Evolutionary conservation across 1,139 yeast genomes (phyloP), one percentile per base, ranked within the genome.

Genomic region (Neolecta irregularis): DNA sequence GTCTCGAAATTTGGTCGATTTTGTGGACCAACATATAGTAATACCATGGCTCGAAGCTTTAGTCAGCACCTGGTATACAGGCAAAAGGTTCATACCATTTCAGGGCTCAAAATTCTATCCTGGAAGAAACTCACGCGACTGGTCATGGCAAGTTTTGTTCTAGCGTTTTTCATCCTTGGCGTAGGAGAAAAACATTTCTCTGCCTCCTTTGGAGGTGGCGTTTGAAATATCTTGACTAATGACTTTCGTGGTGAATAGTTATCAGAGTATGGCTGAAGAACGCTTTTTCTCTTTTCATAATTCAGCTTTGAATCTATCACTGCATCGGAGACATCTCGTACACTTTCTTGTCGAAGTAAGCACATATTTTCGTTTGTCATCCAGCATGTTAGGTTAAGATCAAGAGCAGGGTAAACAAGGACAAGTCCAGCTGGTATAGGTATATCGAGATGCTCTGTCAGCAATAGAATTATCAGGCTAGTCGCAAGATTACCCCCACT

Each of bases 21-120:
- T 24, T 43, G 42, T 3, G 52, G 48, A 3, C 51, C 50, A 17
- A 48, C 40, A 30, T 47, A 47, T 18, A 41, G 38, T 36, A 46
- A 41, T 19, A 46, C 45, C 46, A 46, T 46, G 13, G 49, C 48
- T 6, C 49, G 43, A n/a, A n/a, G n/a, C n/a, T n/a, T n/a, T n/a
- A n/a, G n/a, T n/a, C n/a, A n/a, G n/a, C n/a, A n/a, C n/a, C n/a
- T n/a, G n/a, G n/a, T 12, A 36, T 11, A 35, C 24, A 32, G 16
- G 11, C n/a, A 26, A n/a, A 35, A 6, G 7, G 33, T 21, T 18
- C 39, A 16, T 33, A 46, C 35, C 48, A 47, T 46, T 24, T 47
- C 50, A 3, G 50, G 50, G 12, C 50, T 43, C 11, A 47, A 36
- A 16, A 47, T 38, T 18, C 44, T 36, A 37, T 47, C 50, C 26